Evolutionary conservation across 2,329 filamentous ascomycete species (phyloP), one percentile per base, ranked within the genome.

Genomic region (Aspergillus hiratsukae): DNA sequence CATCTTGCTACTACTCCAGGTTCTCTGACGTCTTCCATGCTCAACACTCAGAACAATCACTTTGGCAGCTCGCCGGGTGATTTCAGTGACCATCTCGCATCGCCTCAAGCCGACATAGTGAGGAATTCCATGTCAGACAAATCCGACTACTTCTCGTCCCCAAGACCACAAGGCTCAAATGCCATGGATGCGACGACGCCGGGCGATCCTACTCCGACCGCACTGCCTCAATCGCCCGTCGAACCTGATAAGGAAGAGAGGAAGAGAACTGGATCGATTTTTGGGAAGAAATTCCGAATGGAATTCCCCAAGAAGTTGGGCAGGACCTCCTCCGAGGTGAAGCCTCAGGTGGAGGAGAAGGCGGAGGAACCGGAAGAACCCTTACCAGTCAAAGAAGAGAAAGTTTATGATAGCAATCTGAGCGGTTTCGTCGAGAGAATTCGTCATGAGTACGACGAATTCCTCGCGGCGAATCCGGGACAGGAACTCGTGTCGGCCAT

Each of bases 281-380:
- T 96, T 70, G 86, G 88, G 46, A 94, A 92, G 76, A 90, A 90
- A 66, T 92, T 96, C 72, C 86, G 88, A 49, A 88, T 90, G 84
- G 83, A 80, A 58, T 82, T 74, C 63, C 88, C 87, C 66, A 97
- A 95, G 78, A 96, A 96, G 74, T 80, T 93, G 14, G 86, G 86
- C 11, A 84, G 90, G 17, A 83, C 83, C 0, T 83, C 83, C 27
- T 82, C 82, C 5, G 83, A 88, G 61, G 75, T 89, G 58, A 95
- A 94, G 70, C 86, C 90, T 0, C 83, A 83, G 1, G 80, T 86
- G 0, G 90, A 94, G 63, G 90, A 95, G 68, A 93, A 91, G 72
- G 69, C 75, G 1, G 83, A 85, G 58, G 81, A 82, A 58, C 76
- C 76, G 0, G 72, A 77, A 29, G 78, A 76, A 17, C 83, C 81